A percentile compares a stretch with the other conserved stretches of the same genome.
Evolutionary conservation across 2,329 filamentous ascomycete genomes (phyloP).

Genomic region (Stylonectria norvegica): DNA sequence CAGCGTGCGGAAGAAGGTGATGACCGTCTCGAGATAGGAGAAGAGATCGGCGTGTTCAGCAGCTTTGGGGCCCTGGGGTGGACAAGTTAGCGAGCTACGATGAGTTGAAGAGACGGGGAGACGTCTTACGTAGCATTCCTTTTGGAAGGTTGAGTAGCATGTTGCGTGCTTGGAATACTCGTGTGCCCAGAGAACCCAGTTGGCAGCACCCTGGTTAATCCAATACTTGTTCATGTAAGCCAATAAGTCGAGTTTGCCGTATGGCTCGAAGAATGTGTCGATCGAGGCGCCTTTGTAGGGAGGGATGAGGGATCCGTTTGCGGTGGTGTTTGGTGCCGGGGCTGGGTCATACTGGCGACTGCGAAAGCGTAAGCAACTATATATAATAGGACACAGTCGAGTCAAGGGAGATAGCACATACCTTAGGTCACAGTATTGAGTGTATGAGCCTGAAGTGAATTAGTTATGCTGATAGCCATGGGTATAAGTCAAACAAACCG

Average conservation of each 20-base stretch:
- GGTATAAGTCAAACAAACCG: not conserved
- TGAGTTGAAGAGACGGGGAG: not conserved
- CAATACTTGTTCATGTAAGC: slow-evolving; percentile 65
- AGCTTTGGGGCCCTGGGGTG: slow-evolving; percentile 47
- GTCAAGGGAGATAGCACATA: slow-evolving; percentile 16
- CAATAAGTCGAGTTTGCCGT: slow-evolving; percentile 58
- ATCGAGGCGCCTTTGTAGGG: slow-evolving; percentile 58
- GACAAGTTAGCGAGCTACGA: not conserved
- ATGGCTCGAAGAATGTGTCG: slow-evolving; percentile 54
- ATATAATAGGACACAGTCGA: not conserved
- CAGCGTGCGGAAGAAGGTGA: slow-evolving; percentile 54
- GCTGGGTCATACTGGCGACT: slow-evolving; percentile 61
- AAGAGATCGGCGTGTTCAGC: slow-evolving; percentile 55
- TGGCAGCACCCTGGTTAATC: slow-evolving; percentile 55
- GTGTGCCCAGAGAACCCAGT: slow-evolving; percentile 61
- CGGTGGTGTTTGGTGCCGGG: slow-evolving; percentile 62
- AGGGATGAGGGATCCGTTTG: slow-evolving; percentile 51
- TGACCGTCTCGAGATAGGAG: slow-evolving; percentile 60
- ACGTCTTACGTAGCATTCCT: slow-evolving; percentile 53
- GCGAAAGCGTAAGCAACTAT: not conserved
- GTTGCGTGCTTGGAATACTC: slow-evolving; percentile 67
- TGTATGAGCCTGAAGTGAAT: slow-evolving; percentile 50
- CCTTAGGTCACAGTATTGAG: slow-evolving; percentile 63
- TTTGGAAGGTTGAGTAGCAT: slow-evolving; percentile 64
- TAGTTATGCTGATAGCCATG: not conserved